phyloP scores from a whole-genome alignment of 2,329 filamentous ascomycete species.

The Aspergillus bombycis region DNA sequence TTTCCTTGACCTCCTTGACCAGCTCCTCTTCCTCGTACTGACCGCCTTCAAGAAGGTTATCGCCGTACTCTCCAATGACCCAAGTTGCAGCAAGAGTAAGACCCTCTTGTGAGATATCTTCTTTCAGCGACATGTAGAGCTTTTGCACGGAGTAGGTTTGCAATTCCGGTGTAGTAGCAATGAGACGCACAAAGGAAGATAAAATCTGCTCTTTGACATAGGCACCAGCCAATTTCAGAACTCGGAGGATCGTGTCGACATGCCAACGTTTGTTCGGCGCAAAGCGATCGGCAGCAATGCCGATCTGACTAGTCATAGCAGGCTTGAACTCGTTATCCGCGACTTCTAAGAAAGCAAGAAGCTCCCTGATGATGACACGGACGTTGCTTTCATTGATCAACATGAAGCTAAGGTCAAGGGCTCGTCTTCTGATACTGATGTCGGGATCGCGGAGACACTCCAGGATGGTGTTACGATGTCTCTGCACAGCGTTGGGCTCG shows the following conservation, averaged over 20 bases:
- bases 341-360: conserved; percentile 93
- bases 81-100: conserved; percentile 90
- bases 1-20: conserved; percentile 79
- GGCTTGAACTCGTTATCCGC: conserved; percentile 99
- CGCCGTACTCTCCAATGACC: conserved; percentile 97
- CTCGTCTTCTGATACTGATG: conserved; percentile 93
- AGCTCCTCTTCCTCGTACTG: conserved; percentile 94
- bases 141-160: conserved; percentile 98
- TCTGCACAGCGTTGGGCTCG: conserved; percentile 94
- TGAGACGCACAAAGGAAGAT: conserved; percentile 92
- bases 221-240: conserved; percentile 90
- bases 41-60: conserved; percentile 83
- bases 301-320: conserved; percentile 97
- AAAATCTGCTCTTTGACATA: conserved; percentile 98
- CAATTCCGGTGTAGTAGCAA: conserved; percentile 90
- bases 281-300: conserved; percentile 92
- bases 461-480: conserved; percentile 95
- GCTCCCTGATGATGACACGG: conserved; percentile 85
- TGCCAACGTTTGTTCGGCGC: conserved; percentile 98
- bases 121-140: conserved; percentile 84
- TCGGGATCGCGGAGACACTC: conserved; percentile 96
- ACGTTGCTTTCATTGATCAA: conserved; percentile 97
- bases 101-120: conserved; percentile 97
- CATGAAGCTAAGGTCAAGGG: conserved; percentile 97
- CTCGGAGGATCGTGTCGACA: conserved; percentile 93